Percentiles rank a stretch among this genome's conserved stretches.
Evolutionary conservation across 305 asterid species (phyloP).

Genomic region (Salvia sclarea): DNA sequence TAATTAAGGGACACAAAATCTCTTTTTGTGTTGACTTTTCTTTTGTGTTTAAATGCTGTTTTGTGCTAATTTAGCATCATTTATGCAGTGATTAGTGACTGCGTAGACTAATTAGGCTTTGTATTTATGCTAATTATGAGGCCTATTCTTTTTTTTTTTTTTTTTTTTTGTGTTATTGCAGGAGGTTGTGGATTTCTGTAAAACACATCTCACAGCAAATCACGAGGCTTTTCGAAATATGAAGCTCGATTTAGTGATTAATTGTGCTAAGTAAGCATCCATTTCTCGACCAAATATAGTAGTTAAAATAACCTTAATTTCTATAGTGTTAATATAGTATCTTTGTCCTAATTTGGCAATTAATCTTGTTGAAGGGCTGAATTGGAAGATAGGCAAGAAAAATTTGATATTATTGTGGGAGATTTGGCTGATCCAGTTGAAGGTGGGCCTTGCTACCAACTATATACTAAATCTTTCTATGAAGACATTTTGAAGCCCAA

Average conservation of each 20-base stretch:
- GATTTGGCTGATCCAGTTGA: conserved; percentile 98
- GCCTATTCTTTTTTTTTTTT: neutral
- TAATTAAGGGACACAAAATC: no score
- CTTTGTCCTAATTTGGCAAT: neutral
- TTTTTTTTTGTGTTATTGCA: conserved; percentile 35
- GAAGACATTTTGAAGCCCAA: conserved; percentile 83
- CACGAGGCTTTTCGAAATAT: conserved; percentile 72
- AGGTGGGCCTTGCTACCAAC: conserved; percentile 98
- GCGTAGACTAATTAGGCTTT: neutral
- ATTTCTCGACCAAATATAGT: neutral
- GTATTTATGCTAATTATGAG: neutral
- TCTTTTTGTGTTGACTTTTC: no score
- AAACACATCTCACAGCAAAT: conserved; percentile 75
- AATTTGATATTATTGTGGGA: conserved; percentile 84
- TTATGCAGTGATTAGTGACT: conserved; percentile 7
- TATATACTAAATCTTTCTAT: conserved; percentile 85
- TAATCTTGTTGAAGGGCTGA: conserved; percentile 54
- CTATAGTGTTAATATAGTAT: neutral
- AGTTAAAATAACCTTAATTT: neutral
- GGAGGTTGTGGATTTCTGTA: conserved; percentile 96
- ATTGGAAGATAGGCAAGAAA: conserved; percentile 70
- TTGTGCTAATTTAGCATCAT: conserved; percentile 2
- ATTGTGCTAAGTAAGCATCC: conserved; percentile 76
- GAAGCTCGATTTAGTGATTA: conserved; percentile 85
- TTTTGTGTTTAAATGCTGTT: neutral